Base-by-base conservation (phyloP, 1,284 basidiomycete genomes). In the Trametes polyzona region DNA sequence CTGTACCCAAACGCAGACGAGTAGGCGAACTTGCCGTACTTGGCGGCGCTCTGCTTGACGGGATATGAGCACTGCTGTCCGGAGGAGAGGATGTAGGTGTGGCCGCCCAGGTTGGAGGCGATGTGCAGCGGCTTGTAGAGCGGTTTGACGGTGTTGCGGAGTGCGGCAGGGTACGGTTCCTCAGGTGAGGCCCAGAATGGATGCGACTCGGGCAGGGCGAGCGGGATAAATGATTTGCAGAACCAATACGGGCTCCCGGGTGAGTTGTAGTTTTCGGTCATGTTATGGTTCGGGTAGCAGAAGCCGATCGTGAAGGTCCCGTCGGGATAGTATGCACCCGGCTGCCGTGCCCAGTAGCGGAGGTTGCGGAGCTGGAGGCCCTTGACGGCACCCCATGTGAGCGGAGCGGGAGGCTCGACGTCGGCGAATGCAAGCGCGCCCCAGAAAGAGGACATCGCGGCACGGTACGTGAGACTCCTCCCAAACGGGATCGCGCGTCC, bases 231-330 rank as follows among this genome's bases (percentile, higher is more conserved):
- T 1, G 88, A 85, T 66, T 92, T 90, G 77, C 87, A 91, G 67
- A 84, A 88, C 90, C 90, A 92, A 72, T 92, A 93, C 1, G 87
- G 86, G n/a, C 87, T 90, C 49, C 88, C 88, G 1, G 88, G 87
- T 0, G 87, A 89, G 69, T 90, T 91, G 74, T 92, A 91, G 73
- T 88, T 90, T 69, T 91, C 84, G 14, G 86, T 87, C 76, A 90
- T 84, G 68, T 86, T 87, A 71, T 84, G 83, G 66, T 90, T 90
- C 21, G 88, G 87, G 67, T 89, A 91, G 53, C 76, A 75, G 67
- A 81, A 93, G 2, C 89, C 89, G 63, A 93, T 87, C 7, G 87
- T 91, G 48, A 92, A 74, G 0, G 87, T 90, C 6, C 88, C 86
- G 64, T 88, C 86, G 16, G 81, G 71, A 61, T 82, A 72, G 69